These are phyloP conservation scores for Trichoderma koningii DNA, from an alignment of 2,329 filamentous ascomycete species.

Conservation along the genomic window DNA sequence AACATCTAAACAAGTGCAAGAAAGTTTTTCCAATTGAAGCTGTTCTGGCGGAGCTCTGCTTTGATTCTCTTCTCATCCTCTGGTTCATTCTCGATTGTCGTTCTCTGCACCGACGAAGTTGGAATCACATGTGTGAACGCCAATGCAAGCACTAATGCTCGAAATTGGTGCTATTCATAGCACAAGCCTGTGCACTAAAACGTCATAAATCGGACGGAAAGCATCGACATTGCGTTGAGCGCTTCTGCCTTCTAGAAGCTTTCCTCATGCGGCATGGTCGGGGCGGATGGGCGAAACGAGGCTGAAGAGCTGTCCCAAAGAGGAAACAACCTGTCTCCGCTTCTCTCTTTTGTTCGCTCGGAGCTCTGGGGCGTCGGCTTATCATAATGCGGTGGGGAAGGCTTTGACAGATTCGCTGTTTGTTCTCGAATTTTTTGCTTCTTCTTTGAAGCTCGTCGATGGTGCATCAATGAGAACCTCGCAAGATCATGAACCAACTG, in stretches of 20 bases:
- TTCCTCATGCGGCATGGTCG: conserved; percentile 2
- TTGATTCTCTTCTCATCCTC: not conserved
- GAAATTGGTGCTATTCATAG: conserved; percentile 19
- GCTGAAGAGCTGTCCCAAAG: conserved; percentile 24
- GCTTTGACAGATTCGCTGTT: not conserved
- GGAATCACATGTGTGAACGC: not conserved
- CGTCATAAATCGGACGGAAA: not conserved
- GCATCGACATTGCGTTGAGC: not conserved
- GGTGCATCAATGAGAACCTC: not conserved
- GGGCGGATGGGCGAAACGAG: conserved; percentile 11
- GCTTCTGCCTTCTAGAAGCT: conserved; percentile 11
- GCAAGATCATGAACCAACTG: not conserved
- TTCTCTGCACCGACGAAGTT: not conserved
- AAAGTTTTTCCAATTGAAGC: not conserved
- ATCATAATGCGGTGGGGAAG: conserved; percentile 7
- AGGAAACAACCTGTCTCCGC: conserved; percentile 18
- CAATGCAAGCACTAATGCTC: conserved; percentile 12
- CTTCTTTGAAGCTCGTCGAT: not conserved
- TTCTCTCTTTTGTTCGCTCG: not conserved
- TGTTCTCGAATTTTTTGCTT: not conserved
- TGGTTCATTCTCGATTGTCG: not conserved
- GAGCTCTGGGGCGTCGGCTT: conserved; percentile 13
- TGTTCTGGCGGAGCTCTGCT: not conserved
- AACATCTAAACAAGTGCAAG: not conserved
- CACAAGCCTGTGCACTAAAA: conserved; percentile 20